Percentiles rank a stretch among this genome's conserved stretches.
These are phyloP conservation scores for Ramaria rubella DNA, from an alignment of 768 basidiomycete species.

Conservation along the genomic window DNA sequence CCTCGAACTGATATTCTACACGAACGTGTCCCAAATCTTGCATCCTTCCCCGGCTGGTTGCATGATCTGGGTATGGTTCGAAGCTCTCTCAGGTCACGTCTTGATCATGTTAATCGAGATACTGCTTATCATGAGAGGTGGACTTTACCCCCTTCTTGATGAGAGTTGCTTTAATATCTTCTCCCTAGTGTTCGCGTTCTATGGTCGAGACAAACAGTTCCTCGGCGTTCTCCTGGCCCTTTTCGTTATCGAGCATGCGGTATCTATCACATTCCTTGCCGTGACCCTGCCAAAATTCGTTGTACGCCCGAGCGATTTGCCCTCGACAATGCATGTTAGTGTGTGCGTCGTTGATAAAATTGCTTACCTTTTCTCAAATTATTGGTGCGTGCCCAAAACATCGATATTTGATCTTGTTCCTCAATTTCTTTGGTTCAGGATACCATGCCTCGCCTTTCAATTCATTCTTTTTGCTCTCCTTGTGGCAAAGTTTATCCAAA, in stretches of 20 bases:
- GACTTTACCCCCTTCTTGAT: background rate
- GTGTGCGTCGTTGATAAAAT: background rate
- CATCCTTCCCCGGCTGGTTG: no score
- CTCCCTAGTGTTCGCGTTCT: slow-evolving; percentile 4
- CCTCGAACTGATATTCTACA: no score
- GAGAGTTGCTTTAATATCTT: background rate
- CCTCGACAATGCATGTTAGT: background rate
- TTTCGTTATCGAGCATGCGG: background rate
- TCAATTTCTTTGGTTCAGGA: background rate
- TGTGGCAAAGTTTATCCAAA: slow-evolving; percentile 1
- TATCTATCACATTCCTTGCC: background rate
- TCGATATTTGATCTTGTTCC: background rate
- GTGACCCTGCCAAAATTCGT: background rate
- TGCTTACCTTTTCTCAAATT: background rate
- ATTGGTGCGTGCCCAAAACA: background rate
- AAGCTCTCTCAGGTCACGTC: background rate
- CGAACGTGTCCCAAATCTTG: no score
- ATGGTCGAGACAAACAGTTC: background rate
- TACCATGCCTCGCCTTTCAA: slow-evolving; percentile 1
- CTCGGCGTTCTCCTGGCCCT: background rate
- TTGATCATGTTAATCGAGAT: background rate
- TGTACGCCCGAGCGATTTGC: background rate
- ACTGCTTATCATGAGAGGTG: slow-evolving; percentile 4
- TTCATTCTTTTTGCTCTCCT: background rate
- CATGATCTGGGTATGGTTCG: slow-evolving; percentile 6